Conservation (phyloP, 306 rosid species). For the Sindora glabra region DNA sequence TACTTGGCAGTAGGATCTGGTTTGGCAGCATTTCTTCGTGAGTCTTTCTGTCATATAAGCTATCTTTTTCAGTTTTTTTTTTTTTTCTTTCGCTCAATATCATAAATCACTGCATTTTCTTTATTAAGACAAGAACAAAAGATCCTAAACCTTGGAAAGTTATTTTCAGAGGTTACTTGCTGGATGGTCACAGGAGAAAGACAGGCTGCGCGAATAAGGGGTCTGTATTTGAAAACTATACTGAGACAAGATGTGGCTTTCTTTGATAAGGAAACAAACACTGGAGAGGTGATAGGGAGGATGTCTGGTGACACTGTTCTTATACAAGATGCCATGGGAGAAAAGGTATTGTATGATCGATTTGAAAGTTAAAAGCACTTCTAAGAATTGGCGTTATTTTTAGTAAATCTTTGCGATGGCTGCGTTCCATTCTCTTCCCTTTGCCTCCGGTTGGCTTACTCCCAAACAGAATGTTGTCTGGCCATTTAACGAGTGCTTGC, state of each 20-base stretch:
- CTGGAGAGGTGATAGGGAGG: slow-evolving; percentile 78
- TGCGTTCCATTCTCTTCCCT: no score
- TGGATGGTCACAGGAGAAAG: slow-evolving; percentile 87
- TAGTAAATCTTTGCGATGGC: no score
- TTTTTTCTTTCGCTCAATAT: neutral
- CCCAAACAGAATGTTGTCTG: no score
- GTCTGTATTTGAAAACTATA: slow-evolving; percentile 64
- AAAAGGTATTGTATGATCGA: slow-evolving; percentile 41
- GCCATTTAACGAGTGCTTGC: neutral
- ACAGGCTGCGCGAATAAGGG: slow-evolving; percentile 74
- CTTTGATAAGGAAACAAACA: slow-evolving; percentile 73
- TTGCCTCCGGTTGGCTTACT: no score
- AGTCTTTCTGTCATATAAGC: slow-evolving; percentile 15
- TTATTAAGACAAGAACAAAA: neutral
- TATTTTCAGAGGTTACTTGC: slow-evolving; percentile 60
- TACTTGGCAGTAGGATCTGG: slow-evolving; percentile 48
- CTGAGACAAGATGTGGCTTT: slow-evolving; percentile 66
- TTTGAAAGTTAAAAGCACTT: neutral
- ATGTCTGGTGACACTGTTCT: slow-evolving; percentile 89
- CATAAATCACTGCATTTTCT: neutral
- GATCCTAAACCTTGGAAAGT: neutral
- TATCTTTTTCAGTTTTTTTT: neutral
- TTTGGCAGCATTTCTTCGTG: slow-evolving; percentile 55
- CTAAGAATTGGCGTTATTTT: neutral
- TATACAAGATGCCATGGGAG: slow-evolving; percentile 91